A percentile compares a stretch with the other conserved stretches of the same genome.
These are phyloP conservation scores for Chenopodium suecicum DNA, from an alignment of 148 eudicot genomes.

Conservation along the genomic window DNA sequence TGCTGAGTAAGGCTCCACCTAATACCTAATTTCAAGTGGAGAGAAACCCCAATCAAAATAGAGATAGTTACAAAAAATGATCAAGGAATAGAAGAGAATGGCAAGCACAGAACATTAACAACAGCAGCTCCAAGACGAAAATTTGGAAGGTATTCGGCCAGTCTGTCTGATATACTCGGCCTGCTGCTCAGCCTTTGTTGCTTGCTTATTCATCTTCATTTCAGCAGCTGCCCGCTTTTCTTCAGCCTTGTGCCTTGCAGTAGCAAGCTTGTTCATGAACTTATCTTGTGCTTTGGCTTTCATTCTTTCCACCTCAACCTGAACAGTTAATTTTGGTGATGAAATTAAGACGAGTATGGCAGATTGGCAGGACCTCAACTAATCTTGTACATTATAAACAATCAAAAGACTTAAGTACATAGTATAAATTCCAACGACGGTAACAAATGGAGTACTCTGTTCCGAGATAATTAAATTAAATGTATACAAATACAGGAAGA, in stretches of 20 bases:
- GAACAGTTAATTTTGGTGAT: background rate
- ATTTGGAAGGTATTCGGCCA: constrained; percentile 47
- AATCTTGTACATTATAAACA: background rate
- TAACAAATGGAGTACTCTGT: no score
- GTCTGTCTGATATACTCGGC: constrained; percentile 60
- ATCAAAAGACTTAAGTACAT: background rate
- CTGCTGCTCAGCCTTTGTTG: constrained; percentile 46
- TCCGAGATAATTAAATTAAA: no score
- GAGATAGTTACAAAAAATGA: constrained; percentile 22
- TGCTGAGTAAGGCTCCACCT: background rate
- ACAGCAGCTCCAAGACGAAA: constrained; percentile 34
- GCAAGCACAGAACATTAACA: constrained; percentile 17
- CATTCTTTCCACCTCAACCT: constrained; percentile 65
- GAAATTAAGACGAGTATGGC: background rate
- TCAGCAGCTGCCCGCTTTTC: constrained; percentile 61
- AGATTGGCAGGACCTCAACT: background rate
- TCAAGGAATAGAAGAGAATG: background rate
- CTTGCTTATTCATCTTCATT: constrained; percentile 51
- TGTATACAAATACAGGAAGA: no score
- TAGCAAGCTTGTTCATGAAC: constrained; percentile 55
- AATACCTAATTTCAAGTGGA: background rate
- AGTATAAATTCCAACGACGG: background rate
- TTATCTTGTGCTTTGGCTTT: constrained; percentile 57
- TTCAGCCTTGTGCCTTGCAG: constrained; percentile 55
- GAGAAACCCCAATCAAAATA: constrained; percentile 1